Evolutionary conservation across 2,329 filamentous ascomycete species (phyloP).

Genomic region (Apiospora arundinis): DNA sequence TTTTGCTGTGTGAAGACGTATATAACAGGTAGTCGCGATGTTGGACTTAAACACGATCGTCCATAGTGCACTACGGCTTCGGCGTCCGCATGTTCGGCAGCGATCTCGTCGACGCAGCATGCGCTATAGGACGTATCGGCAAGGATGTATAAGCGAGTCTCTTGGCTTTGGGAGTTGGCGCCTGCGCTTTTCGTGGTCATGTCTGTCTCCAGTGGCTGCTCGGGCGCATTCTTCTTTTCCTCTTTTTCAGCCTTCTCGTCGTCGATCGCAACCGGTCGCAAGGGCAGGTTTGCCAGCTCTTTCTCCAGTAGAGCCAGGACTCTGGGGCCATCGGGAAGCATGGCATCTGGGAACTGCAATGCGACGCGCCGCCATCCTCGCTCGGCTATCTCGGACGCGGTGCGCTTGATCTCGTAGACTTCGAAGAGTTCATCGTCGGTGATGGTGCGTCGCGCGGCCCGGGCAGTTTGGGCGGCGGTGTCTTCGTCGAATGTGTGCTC

Average conservation of each 20-base stretch:
- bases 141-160: slow-evolving; percentile 74
- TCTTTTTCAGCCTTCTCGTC: slow-evolving; percentile 24
- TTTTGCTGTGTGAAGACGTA: slow-evolving; percentile 84
- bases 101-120: slow-evolving; percentile 96
- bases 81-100: slow-evolving; percentile 89
- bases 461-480: slow-evolving; percentile 41
- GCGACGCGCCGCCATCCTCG: slow-evolving; percentile 79
- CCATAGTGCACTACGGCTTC: slow-evolving; percentile 96
- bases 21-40: slow-evolving; percentile 83
- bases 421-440: slow-evolving; percentile 72
- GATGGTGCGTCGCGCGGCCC: slow-evolving; percentile 40
- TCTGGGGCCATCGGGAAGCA: slow-evolving; percentile 84
- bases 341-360: slow-evolving; percentile 93
- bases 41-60: slow-evolving; percentile 88
- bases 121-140: slow-evolving; percentile 97
- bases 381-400: slow-evolving; percentile 74
- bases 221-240: slow-evolving; percentile 18
- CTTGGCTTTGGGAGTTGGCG: slow-evolving; percentile 9
- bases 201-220: slow-evolving; percentile 20
- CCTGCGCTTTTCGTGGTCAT: slow-evolving; percentile 19
- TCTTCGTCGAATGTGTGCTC: slow-evolving; percentile 60
- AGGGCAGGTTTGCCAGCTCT: slow-evolving; percentile 38
- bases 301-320: slow-evolving; percentile 70
- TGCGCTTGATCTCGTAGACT: slow-evolving; percentile 86
- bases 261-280: slow-evolving; percentile 21